These are phyloP conservation scores for Pythium rhizo-oryzae DNA, from an alignment of 352 stramenopile genomes.

Conservation along the genomic window DNA sequence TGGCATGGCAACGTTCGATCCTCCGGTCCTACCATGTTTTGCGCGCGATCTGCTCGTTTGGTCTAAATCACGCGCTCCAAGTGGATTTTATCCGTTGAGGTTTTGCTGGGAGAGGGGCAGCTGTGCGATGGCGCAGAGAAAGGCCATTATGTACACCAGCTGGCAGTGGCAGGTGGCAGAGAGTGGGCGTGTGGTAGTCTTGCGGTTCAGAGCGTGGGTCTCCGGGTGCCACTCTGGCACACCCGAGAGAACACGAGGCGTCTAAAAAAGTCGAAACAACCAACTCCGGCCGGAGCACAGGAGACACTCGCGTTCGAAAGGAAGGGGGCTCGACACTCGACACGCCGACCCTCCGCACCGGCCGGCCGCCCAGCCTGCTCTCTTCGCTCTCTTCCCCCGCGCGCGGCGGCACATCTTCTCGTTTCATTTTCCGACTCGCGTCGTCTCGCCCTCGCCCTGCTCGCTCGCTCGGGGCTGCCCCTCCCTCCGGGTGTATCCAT, in stretches of 20 bases:
- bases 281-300: too few species aligned
- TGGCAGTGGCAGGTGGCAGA: constrained; percentile 9
- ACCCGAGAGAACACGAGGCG: not conserved
- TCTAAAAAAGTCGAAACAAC: not conserved
- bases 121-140: not conserved
- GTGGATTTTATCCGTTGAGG: too few species aligned
- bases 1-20: too few species aligned
- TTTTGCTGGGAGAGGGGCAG: not conserved
- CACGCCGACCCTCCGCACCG: not conserved
- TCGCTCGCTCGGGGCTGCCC: not conserved
- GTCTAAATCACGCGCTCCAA: too few species aligned
- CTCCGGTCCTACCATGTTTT: too few species aligned
- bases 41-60: too few species aligned
- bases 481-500: constrained; percentile 13
- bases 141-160: not conserved
- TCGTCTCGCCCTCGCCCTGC: not conserved
- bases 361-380: too few species aligned
- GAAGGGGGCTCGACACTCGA: not conserved
- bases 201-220: constrained; percentile 10
- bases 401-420: constrained; percentile 13
- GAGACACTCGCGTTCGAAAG: not conserved
- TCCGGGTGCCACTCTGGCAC: not conserved
- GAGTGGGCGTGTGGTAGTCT: constrained; percentile 1
- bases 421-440: constrained; percentile 19
- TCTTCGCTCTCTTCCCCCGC: not conserved